phyloP scores from a whole-genome alignment of 305 asterid genomes.

The Nicotiana rustica region DNA sequence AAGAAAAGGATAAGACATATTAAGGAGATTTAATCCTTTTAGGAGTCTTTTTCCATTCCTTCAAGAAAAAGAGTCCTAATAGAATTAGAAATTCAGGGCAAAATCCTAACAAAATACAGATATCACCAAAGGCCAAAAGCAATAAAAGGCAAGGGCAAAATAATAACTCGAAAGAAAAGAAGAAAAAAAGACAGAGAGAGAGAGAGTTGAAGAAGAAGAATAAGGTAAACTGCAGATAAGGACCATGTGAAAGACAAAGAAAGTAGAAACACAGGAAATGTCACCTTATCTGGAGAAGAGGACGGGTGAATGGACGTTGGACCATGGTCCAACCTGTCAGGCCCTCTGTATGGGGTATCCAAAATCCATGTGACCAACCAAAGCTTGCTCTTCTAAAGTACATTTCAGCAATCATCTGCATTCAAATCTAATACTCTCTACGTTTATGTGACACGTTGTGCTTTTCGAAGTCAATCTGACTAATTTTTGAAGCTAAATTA shows the following conservation, averaged over 20 bases:
- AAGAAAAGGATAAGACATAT: too few species aligned
- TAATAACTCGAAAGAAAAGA: neutral
- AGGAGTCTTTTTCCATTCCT: too few species aligned
- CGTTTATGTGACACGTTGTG: too few species aligned
- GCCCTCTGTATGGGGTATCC: slow-evolving; percentile 42
- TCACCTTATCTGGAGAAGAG: slow-evolving; percentile 57
- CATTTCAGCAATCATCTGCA: slow-evolving; percentile 41
- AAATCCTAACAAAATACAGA: too few species aligned
- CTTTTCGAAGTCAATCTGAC: too few species aligned
- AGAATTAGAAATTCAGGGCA: too few species aligned
- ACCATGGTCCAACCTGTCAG: slow-evolving; percentile 76
- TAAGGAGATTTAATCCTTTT: too few species aligned
- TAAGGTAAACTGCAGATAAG: slow-evolving; percentile 29
- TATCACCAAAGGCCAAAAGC: neutral
- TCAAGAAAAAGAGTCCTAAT: too few species aligned
- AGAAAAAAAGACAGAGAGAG: neutral
- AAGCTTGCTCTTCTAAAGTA: slow-evolving; percentile 42
- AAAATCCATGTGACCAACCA: slow-evolving; percentile 50
- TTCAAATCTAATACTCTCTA: neutral
- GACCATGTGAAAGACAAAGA: slow-evolving; percentile 22
- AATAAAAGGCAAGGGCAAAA: slow-evolving; percentile 25
- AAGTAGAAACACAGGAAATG: slow-evolving; percentile 42
- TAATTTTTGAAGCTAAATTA: too few species aligned
- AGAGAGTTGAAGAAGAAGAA: neutral
- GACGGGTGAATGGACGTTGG: slow-evolving; percentile 43